Base-by-base conservation (phyloP, 2,329 filamentous ascomycete genomes). In the Niveomyces coronatus region DNA sequence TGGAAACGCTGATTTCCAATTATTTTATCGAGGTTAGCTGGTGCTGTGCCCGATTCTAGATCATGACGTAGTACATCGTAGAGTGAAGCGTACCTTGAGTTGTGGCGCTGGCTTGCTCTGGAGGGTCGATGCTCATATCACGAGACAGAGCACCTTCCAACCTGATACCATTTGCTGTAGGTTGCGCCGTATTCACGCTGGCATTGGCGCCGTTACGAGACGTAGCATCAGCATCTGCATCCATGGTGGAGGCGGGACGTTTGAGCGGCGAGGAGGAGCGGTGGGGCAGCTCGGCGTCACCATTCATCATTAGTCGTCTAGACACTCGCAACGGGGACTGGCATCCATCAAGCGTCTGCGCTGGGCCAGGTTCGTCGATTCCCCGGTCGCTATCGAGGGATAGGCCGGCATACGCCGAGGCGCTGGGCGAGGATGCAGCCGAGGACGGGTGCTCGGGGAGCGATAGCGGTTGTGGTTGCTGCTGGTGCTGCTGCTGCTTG, bases 211-310 rank as follows among this genome's bases (percentile, higher is more conserved):
- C 67, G 45, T 62, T 64, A 39, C 54, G 54, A 39, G 57, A 55
- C 43, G 61, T 55, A 38, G 55, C 49, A 26, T 64, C 56, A 17
- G 53, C 51, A 34, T 71, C 70, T 35, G 64, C 65, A 37, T 76
- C 71, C 71, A 77, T 75, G 52, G 71, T 76, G 42, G 72, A 77
- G 24, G 76, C 76, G 45, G 70, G 68, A 51, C 76, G 67, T 58
- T 81, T 81, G 40, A 80, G 57, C 7, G 76, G 76, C 15, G 76
- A 81, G 19, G 76, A 79, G 15, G 76, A 76, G 48, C 76, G 68
- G 31, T 78, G 70, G 42, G 70, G 66, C 17, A 67, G 52, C 44
- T 39, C 71, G 47, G 68, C 63, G 56, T 74, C 70, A 46, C 70
- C 74, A 45, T 72, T 71, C 71, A 79, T 77, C 42, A 78, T 67